Base-by-base conservation (phyloP, 805 yeast species). In the Naumovozyma castellii region DNA sequence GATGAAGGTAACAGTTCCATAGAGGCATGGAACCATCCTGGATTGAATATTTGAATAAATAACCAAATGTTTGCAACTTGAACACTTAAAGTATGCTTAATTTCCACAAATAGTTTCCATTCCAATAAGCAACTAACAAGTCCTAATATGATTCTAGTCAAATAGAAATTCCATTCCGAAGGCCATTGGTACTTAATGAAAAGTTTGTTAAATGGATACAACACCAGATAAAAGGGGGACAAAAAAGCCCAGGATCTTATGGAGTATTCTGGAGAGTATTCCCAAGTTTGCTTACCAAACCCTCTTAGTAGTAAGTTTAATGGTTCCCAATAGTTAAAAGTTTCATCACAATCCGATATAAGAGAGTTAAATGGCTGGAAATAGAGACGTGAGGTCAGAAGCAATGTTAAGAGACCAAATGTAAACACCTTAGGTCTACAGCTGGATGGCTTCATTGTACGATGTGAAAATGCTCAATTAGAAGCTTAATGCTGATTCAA, bases 271-370 rank as follows among this genome's bases (percentile, higher is more conserved):
- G 97, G 96, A 0, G 95, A 84, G 58, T 88, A 90, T 56, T 88
- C 97, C 97, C 97, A 88, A 0, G 97, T 88, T 59, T 87, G 87
- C 50, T 87, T 83, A 2, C 97, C 97, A 58, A 86, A 85, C 2
- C 81, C 82, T 47, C 95, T 72, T 1, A 80, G 61, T 28, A 88
- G 49, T 38, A 81, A 68, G 56, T 90, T 88, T 42, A 90, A 65
- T 1, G 97, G 96, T 48, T 90, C 97, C 90, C 95, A 87, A 62
- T 84, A 90, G 56, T 90, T 90, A 71, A 75, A 90, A 17, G 79
- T 75, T 59, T 90, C 97, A 59, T 90, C 97, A 57, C 97, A 88
- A 52, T 88, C 97, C 2, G 92, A 76, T 19, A 90, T 80, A 29
- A 86, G 78, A 65, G 43, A 74, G 50, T 3, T 78, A 72, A 43